These are phyloP conservation scores for Solanum okadae DNA, from an alignment of 257 asterid genomes.

Conservation along the genomic window DNA sequence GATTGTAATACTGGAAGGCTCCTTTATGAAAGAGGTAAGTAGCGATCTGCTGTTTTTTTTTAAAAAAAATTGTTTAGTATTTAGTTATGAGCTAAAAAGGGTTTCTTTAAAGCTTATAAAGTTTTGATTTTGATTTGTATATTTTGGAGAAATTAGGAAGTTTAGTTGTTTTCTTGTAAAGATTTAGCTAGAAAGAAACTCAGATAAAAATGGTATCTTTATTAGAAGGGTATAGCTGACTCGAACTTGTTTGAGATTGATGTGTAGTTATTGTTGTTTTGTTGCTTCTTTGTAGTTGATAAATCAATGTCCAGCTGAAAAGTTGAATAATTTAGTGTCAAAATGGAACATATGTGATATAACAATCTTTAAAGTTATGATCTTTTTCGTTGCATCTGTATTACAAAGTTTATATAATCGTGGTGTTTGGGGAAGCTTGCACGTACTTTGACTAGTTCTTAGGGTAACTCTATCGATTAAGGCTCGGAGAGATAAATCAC, in stretches of 20 bases:
- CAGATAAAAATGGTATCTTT: background rate
- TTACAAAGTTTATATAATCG: background rate
- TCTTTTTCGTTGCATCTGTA: background rate
- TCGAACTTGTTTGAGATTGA: background rate
- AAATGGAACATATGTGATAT: background rate
- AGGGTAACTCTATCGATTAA: background rate
- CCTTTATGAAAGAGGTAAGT: constrained; percentile 69
- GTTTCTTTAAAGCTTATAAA: background rate
- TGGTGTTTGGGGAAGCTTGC: background rate
- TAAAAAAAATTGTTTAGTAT: background rate
- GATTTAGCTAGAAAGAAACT: background rate
- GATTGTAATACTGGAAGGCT: constrained; percentile 69
- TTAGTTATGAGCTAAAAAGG: background rate
- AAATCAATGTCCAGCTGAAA: background rate
- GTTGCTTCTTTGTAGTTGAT: background rate
- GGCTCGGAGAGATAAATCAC: background rate
- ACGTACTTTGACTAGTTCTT: background rate
- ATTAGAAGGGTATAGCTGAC: background rate
- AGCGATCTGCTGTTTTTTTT: background rate
- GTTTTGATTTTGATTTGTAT: background rate
- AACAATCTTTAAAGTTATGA: background rate
- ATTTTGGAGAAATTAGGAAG: background rate
- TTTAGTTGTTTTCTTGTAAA: background rate
- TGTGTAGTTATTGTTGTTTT: background rate
- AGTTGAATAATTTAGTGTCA: background rate